Evolutionary conservation across 2,329 filamentous ascomycete genomes (phyloP), one percentile per base, ranked within the genome.

Genomic region (Sphaerulina musiva): DNA sequence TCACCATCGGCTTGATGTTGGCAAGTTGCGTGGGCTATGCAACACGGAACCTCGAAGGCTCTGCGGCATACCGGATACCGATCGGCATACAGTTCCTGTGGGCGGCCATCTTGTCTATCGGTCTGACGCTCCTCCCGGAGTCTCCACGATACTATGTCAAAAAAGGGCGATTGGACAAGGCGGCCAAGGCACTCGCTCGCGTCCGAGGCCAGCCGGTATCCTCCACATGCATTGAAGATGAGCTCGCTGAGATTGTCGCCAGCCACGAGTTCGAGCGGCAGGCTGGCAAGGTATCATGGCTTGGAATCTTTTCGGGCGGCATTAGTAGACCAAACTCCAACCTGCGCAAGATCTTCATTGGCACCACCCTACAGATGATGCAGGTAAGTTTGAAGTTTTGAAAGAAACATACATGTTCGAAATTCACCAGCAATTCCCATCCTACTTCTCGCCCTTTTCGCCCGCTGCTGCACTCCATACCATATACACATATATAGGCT

Each of bases 101-200:
- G 86, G 89, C 87, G 36, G 38, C 90, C 36, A 85, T 95, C 59
- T 81, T 95, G 17, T 85, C 73, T 34, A 66, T 66, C 39, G 89
- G 89, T 64, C 80, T 95, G 23, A 73, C 89, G 63, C 68, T 89
- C 62, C 82, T 95, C 2, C 89, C 89, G 44, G 89, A 95, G 70
- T 91, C 87, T 0, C 89, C 89, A 46, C 84, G 89, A 65, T 95
- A 84, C 77, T 93, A 80, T 64, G 87, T 95, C 72, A 89, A 87
- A 78, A 85, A 84, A 72, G 85, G 85, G 55, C 75, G 82, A 55
- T 76, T 89, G 48, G 81, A 85, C 40, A 70, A 77, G 48, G 89
- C 89, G n/a, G 79, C 82, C 52, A 59, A 73, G 2, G 76, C 82
- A 10, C 79, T 95, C 2, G 74, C 82, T 47, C 80, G 80, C 52